Evolutionary conservation across 179 eudicot genomes (phyloP).

Genomic region (Sideroxylon spinosum): DNA sequence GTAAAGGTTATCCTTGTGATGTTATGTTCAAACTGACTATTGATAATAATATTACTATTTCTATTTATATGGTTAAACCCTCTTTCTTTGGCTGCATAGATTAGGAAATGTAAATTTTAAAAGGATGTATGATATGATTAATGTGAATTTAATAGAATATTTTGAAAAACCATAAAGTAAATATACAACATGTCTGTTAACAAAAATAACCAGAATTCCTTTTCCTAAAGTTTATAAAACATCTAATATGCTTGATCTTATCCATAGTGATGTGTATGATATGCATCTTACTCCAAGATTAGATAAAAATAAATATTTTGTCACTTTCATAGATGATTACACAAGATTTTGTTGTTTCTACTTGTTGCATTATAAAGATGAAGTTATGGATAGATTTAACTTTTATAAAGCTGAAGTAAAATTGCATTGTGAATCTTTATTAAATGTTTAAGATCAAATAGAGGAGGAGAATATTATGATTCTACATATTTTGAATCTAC

Average conservation of each 20-base stretch:
- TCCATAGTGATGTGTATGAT: too few species aligned
- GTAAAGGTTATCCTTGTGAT: not conserved
- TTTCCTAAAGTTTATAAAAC: too few species aligned
- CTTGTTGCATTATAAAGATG: not conserved
- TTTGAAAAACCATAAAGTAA: not conserved
- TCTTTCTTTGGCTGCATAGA: not conserved
- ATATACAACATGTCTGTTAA: not conserved
- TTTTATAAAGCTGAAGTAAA: not conserved
- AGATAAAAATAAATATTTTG: too few species aligned
- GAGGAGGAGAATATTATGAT: not conserved
- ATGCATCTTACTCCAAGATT: too few species aligned
- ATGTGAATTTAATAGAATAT: not conserved
- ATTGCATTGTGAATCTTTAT: not conserved
- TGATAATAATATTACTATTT: not conserved
- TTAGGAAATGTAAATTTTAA: not conserved
- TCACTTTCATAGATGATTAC: too few species aligned
- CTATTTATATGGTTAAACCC: not conserved
- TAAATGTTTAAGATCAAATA: not conserved
- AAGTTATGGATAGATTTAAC: not conserved
- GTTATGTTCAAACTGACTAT: not conserved
- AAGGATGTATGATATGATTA: not conserved
- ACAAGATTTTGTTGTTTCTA: too few species aligned
- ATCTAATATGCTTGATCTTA: too few species aligned
- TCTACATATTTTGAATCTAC: not conserved
- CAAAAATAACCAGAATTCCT: too few species aligned